Conservation (phyloP, 2,329 filamentous ascomycete species). For the Macrophomina phaseolina region DNA sequence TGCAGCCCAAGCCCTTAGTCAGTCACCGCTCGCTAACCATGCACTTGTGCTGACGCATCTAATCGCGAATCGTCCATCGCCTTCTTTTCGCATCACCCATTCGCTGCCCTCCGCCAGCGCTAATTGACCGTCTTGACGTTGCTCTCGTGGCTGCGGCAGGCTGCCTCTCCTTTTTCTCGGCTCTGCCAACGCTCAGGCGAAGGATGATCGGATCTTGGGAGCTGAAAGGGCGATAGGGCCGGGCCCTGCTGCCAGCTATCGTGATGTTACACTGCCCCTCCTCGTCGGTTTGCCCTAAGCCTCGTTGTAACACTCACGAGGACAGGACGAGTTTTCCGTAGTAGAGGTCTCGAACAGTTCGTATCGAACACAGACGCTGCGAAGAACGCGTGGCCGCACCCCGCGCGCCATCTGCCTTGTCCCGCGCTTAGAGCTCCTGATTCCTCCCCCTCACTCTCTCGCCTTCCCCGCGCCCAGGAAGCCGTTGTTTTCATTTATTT, state of each 20-base stretch:
- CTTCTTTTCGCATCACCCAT: background rate
- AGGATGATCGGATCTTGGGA: background rate
- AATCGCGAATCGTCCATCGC: background rate
- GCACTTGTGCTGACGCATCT: background rate
- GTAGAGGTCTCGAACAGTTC: background rate
- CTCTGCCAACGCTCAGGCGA: background rate
- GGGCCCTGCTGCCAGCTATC: background rate
- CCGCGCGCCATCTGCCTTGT: background rate
- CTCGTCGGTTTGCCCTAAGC: no score
- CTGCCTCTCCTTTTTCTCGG: background rate
- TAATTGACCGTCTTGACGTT: background rate
- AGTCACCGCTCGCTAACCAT: background rate
- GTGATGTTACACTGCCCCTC: background rate
- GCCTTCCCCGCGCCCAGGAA: background rate
- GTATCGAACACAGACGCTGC: background rate
- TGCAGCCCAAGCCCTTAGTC: background rate
- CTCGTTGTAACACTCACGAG: background rate
- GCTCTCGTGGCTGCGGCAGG: constrained; percentile 6
- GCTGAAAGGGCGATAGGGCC: background rate
- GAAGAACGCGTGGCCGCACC: background rate
- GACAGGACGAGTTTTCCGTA: background rate
- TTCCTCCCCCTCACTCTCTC: background rate
- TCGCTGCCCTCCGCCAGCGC: background rate
- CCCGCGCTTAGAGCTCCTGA: background rate
- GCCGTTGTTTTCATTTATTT: background rate